Base-by-base conservation (phyloP, 1,284 basidiomycete genomes). In the Apiotrichum siamense region DNA sequence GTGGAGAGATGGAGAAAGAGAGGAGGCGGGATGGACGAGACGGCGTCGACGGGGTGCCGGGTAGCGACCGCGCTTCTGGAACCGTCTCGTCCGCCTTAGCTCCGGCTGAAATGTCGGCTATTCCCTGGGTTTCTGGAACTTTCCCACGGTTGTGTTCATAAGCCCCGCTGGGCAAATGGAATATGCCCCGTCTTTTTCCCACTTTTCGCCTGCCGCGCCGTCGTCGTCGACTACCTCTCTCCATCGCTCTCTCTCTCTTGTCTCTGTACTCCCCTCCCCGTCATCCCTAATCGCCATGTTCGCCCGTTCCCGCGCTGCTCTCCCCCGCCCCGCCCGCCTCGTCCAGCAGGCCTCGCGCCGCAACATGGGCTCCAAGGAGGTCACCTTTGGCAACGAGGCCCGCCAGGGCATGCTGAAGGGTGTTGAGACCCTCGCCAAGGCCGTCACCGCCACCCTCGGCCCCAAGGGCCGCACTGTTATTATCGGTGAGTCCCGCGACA, bases 401-500 rank as follows among this genome's bases (percentile, higher is more conserved):
- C 83, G 94, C 60, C 89, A 91, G 41, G 83, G 85, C 74, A 96
- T 97, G 79, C 82, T 97, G 60, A 86, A 85, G 73, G 94, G 94
- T 76, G 92, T 98, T 59, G 93, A 97, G 77, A 80, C 94, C 62
- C 84, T 98, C 60, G 93, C 94, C 49, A 90, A 97, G 75, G 87
- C 92, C 57, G 92, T 97, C 68, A 85, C 83, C 61, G 91, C 96
- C 45, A 98, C 94, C 33, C 83, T 97, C 33, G 94, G 94, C 54
- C 94, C 94, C 48, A 98, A 98, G 78, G 91, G 91, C 65, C 84
- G 94, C 67, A 98, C 97, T 74, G 94, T 97, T 66, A 97, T 98
- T 78, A 97, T 98, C 69, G 93, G 97, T 72, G 44, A 56, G 69
- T 63, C 7, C 33, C n/a, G n/a, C n/a, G n/a, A n/a, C n/a, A 42